Conservation (phyloP, 2,329 filamentous ascomycete species). For the Colletotrichum neosansevieriae region DNA sequence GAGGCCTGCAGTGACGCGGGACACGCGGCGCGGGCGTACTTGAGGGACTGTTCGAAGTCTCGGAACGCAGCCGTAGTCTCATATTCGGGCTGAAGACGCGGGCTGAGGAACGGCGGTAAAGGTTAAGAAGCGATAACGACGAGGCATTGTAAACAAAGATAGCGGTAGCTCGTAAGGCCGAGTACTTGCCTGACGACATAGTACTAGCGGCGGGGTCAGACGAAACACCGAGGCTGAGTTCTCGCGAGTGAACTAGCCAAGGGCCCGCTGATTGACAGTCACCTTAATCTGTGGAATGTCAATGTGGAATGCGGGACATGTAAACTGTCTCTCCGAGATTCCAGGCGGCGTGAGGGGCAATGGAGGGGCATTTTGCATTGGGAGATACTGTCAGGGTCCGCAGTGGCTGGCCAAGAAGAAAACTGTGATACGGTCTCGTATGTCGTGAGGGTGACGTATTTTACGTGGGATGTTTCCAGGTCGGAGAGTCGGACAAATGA, state of each 20-base stretch:
- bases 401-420: not conserved
- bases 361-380: constrained; percentile 7
- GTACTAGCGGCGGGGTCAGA: constrained; percentile 16
- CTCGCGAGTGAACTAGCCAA: constrained; percentile 5
- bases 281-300: constrained; percentile 38
- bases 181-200: constrained; percentile 20
- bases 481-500: constrained; percentile 2
- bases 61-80: constrained; percentile 28
- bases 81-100: constrained; percentile 6
- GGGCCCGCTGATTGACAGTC: constrained; percentile 30
- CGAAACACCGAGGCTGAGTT: constrained; percentile 26
- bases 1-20: constrained; percentile 8
- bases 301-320: constrained; percentile 23
- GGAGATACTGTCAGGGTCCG: constrained; percentile 17
- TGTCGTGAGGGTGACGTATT: constrained; percentile 37
- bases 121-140: not conserved
- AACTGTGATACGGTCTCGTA: not conserved
- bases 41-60: constrained; percentile 3
- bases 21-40: constrained; percentile 24
- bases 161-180: not conserved
- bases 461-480: constrained; percentile 18
- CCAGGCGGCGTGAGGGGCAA: constrained; percentile 15
- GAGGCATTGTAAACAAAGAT: constrained; percentile 4
- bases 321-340: constrained; percentile 15
- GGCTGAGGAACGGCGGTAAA: not conserved